Conservation (phyloP, 75 land plant species). For the Azolla pinnata region DNA sequence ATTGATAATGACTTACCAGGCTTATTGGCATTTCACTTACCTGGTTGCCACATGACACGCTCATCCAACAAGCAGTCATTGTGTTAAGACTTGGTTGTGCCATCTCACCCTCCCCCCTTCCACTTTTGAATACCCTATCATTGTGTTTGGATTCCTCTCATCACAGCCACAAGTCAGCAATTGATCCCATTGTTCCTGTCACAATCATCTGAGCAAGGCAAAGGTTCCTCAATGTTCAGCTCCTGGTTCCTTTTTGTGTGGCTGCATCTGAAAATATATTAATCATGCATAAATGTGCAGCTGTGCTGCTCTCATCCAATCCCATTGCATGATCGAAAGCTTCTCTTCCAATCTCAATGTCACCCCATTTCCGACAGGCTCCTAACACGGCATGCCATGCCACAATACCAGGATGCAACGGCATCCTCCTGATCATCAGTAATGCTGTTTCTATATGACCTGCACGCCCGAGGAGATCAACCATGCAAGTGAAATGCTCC, state of each 20-base stretch:
- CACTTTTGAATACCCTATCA: too few species aligned
- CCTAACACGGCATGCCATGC: slow-evolving; percentile 46
- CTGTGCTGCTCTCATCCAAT: slow-evolving; percentile 38
- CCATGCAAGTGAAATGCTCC: slow-evolving; percentile 62
- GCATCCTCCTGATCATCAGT: slow-evolving; percentile 23
- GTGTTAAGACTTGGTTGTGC: too few species aligned
- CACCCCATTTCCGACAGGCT: slow-evolving; percentile 35
- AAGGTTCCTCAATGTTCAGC: too few species aligned
- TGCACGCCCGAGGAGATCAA: slow-evolving; percentile 45
- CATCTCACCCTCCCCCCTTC: too few species aligned
- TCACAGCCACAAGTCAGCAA: too few species aligned
- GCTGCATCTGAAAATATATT: slow-evolving; percentile 34
- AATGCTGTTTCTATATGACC: slow-evolving; percentile 45
- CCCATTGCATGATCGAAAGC: slow-evolving; percentile 36
- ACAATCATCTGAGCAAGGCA: too few species aligned
- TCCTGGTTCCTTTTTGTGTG: neutral
- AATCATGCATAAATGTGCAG: slow-evolving; percentile 41
- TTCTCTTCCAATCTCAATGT: slow-evolving; percentile 32
- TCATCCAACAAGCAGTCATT: too few species aligned
- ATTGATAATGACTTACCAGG: too few species aligned
- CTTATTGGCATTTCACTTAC: too few species aligned
- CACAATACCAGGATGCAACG: slow-evolving; percentile 36
- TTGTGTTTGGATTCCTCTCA: too few species aligned
- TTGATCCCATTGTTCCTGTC: too few species aligned
- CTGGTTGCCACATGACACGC: too few species aligned